Evolutionary conservation across 1,139 yeast species (phyloP).

Genomic region (Blastobotrys ciferrii): DNA sequence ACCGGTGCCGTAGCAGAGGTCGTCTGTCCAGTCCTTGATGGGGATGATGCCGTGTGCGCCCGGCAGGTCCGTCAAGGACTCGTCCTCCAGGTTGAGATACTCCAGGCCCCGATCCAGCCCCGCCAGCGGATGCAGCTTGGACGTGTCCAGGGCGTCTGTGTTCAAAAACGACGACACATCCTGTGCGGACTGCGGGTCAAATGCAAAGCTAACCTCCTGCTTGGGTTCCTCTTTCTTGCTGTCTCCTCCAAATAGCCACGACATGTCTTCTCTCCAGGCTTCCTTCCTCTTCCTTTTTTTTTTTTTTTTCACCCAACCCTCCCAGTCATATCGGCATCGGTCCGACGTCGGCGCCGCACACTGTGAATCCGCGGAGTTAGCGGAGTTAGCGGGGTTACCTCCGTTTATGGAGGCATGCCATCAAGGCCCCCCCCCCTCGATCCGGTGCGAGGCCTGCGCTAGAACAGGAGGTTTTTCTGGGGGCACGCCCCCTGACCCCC

Average conservation of each 20-base stretch:
- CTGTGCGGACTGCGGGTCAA: conserved; percentile 64
- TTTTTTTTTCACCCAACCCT: background rate
- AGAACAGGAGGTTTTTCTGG: too few species aligned
- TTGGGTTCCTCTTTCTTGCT: conserved; percentile 36
- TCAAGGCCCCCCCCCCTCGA: too few species aligned
- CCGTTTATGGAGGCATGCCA: too few species aligned
- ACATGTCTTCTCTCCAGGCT: conserved; percentile 34
- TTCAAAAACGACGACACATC: conserved; percentile 66
- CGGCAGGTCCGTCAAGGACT: conserved; percentile 66
- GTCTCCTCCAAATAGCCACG: conserved; percentile 64
- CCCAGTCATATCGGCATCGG: conserved; percentile 1
- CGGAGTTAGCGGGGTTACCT: too few species aligned
- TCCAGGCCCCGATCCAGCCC: conserved; percentile 85
- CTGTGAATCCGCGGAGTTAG: background rate
- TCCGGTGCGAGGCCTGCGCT: too few species aligned
- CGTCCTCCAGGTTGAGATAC: conserved; percentile 86
- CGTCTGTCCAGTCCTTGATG: conserved; percentile 95
- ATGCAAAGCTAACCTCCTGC: conserved; percentile 39
- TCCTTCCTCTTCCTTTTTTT: background rate
- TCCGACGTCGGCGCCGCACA: conserved; percentile 1
- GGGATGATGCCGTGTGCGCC: conserved; percentile 91
- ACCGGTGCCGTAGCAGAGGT: conserved; percentile 96
- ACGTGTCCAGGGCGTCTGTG: conserved; percentile 63
- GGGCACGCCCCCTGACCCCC: too few species aligned
- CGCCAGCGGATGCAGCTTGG: conserved; percentile 87